Evolutionary conservation across 208 protist genomes (phyloP).

Genomic region (Crithidia bombi): DNA sequence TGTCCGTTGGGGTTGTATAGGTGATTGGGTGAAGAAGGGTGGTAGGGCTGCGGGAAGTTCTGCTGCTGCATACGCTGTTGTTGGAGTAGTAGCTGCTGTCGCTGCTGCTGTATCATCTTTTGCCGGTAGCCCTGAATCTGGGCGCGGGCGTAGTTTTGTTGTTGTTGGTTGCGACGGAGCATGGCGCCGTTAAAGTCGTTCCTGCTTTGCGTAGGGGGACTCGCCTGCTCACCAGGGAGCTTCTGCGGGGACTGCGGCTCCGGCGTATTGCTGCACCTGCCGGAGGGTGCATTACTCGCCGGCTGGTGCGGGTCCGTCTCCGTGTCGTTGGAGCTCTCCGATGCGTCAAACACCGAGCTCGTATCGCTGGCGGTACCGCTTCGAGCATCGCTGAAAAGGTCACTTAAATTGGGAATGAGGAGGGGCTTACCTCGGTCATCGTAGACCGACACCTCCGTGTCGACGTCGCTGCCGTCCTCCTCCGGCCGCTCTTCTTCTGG

Average conservation of each 20-base stretch:
- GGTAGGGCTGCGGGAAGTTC: background rate
- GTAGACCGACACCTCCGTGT: conserved; percentile 19
- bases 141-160: background rate
- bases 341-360: background rate
- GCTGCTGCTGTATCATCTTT: conserved; percentile 7
- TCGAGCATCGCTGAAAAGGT: conserved; percentile 7
- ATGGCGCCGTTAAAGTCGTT: background rate
- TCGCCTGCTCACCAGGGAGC: background rate
- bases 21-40: background rate
- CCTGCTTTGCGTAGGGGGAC: background rate
- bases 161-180: background rate
- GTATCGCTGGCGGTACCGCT: background rate
- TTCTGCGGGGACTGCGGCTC: background rate
- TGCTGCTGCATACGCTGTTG: conserved; percentile 6
- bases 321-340: background rate
- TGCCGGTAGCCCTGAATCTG: background rate
- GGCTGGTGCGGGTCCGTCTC: background rate
- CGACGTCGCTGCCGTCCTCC: background rate
- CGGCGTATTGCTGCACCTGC: background rate
- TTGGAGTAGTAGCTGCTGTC: background rate
- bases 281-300: background rate
- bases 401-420: conserved; percentile 19
- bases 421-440: conserved; percentile 7
- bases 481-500: background rate
- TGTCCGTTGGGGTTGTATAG: too few species aligned